Evolutionary conservation across 2,329 filamentous ascomycete genomes (phyloP), one percentile per base, ranked within the genome.

Genomic region (Raffaelea ambrosiae): DNA sequence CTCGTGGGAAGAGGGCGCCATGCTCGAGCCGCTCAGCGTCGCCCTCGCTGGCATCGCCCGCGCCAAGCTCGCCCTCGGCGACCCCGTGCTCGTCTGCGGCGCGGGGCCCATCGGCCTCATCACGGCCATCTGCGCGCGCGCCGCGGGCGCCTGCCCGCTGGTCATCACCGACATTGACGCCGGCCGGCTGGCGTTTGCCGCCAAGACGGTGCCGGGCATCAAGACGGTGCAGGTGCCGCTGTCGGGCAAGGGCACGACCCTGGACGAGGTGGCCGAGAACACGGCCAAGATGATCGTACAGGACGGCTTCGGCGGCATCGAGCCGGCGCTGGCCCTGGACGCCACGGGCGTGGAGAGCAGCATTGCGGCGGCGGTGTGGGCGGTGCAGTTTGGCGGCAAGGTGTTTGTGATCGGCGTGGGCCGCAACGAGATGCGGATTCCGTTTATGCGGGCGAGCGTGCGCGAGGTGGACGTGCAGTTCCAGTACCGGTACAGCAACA

Each of bases 381-480:
- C 87, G 10, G 80, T 86, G 63, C 94, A 91, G 70, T 97, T 97
- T 60, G 93, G 91, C 55, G 91, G 93, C 58, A 95, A 94, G 69
- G 91, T 97, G 47, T 97, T 97, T 62, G 85, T 97, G 54, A 94
- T 96, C 55, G 91, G 91, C 38, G 90, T 97, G 3, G 93, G 91
- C 56, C 91, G 86, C 75, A 90, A 93, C 64, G 88, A 96, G 73
- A 93, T 97, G 73, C 88, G 80, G 67, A 85, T 97, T 54, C 91
- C 91, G 23, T 97, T 97, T 66, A 96, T 96, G 91, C 73, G 88
- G 45, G 77, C 91, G 49, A 91, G 85, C 59, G 91, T 90, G 5
- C 79, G 87, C 54, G 93, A 97, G 70, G 86, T 97, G 57, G 91
- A 97, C 67, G 73, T 97, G 51, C 88, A 95, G 70, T 93, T 96